Evolutionary conservation across 2,329 filamentous ascomycete genomes (phyloP).

Genomic region (Madurella mycetomatis): DNA sequence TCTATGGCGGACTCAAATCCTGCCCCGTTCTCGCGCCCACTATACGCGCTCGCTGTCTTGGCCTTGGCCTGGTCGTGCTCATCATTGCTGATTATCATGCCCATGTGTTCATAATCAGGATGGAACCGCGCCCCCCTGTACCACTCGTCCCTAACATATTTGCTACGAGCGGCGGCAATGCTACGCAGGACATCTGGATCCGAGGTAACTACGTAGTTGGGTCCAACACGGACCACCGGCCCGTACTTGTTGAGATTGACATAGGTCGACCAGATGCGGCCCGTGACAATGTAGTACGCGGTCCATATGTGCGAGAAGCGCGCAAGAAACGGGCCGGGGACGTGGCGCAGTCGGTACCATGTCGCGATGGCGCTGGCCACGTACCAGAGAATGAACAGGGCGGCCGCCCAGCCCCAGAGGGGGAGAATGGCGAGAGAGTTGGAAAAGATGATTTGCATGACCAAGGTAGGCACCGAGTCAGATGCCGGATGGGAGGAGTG

Average conservation of each 20-base stretch:
- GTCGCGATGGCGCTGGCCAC: background rate
- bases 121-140: constrained; percentile 41
- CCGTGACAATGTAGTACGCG: constrained; percentile 6
- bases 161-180: constrained; percentile 19
- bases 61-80: constrained; percentile 39
- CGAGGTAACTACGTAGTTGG: constrained; percentile 29
- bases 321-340: constrained; percentile 13
- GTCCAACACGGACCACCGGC: constrained; percentile 30
- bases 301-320: constrained; percentile 8
- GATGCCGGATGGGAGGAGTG: no score
- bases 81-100: constrained; percentile 41
- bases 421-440: no score
- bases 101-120: constrained; percentile 41
- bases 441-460: no score
- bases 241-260: constrained; percentile 26
- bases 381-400: background rate
- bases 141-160: constrained; percentile 28
- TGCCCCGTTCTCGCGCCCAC: constrained; percentile 42
- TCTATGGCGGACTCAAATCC: constrained; percentile 44
- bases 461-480: no score
- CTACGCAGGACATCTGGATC: constrained; percentile 25
- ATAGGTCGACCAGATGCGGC: constrained; percentile 25
- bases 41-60: constrained; percentile 40
- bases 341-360: constrained; percentile 7
- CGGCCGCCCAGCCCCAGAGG: no score